Base-by-base conservation (phyloP, 345 rosid genomes). In the Dipteronia sinensis region DNA sequence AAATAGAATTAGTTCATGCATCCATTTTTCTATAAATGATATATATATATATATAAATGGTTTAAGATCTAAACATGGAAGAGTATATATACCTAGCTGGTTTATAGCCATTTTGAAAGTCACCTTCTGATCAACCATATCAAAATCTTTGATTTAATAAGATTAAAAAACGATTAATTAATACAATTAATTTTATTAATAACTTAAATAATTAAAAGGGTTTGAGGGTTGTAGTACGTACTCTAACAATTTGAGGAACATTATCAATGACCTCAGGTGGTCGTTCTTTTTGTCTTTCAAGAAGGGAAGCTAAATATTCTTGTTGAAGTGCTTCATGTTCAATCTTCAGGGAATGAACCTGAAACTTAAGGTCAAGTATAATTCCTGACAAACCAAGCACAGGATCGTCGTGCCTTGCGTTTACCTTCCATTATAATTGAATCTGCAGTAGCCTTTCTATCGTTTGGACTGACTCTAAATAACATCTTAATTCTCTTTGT, bases 401-500 rank as follows among this genome's bases (percentile, higher is more conserved):
- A 38, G 42, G 42, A 38, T 38, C 4, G 7, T 38, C 7, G 4
- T 3, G 7, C 7, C 42, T 38, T 38, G 42, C 42, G 42, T 38
- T 38, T 38, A 38, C 42, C 42, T 38, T 38, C 42, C 4, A 38
- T 38, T 1, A 38, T 3, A 47, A 83, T 68, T 10, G 85, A 83
- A 6, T 79, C 78, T 10, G 83, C 85, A 10, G 80, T 76, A 5
- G 59, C 75, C 38, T 53, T 22, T 34, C 77, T 79, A 47, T 72
- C 29, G 9, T 63, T 20, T 8, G 80, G 80, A 22, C 42, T 56
- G 27, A 79, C 78, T 6, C 80, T 16, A 6, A 46, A 68, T 10
- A 83, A 68, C 25, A 79, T 56, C n/a, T n/a, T n/a, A n/a, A 17
- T 64, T 83, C 12, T 47, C 19, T 6, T 79, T 79, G 80, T 76